Base-by-base conservation (phyloP, 257 asterid species). In the Solanum arcanum region DNA sequence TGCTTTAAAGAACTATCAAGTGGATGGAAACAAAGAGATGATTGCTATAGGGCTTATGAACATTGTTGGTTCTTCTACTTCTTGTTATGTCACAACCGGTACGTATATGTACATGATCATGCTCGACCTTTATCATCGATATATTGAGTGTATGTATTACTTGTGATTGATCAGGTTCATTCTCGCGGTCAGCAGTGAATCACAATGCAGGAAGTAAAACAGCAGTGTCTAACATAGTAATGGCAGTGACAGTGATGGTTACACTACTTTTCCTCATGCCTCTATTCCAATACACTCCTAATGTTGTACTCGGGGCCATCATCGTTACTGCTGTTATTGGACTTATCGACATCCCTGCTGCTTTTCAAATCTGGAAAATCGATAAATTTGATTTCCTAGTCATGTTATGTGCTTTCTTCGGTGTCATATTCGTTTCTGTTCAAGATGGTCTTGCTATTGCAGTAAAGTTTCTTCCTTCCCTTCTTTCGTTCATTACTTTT, bases 1-100 rank as follows among this genome's bases (percentile, higher is more conserved):
- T 44, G 98, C 98, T 68, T 82, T 96, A 86, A 96, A 95, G 92
- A 95, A 95, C 91, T 95, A 95, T 64, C 99, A 96, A 83, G 98
- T 96, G 14, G 99, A 96, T 86, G 99, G 99, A 83, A 96, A 96
- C 86, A 96, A 95, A 84, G 99, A 96, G 80, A 96, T 95, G 99
- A 95, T 96, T 84, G 99, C 99, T 23, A 94, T 96, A 46, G 99
- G 99, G 41, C 74, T 94, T 2, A 96, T 96, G 98, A 96, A 96
- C 41, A 90, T 94, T 3, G 98, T 95, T 52, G 98, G 99, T 41
- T 96, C 98, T 23, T 89, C 98, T 39, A 96, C 98, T 69, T 96
- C 98, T 15, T 93, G 99, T 90, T 96, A 95, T 87, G 94, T 95
- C 15, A 96, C 98, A 62, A 94, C 98, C 33, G 98, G 98, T 93